These are phyloP conservation scores for Umbelopsis isabellina DNA, from an alignment of 192 early-diverging fungal species.

Conservation along the genomic window DNA sequence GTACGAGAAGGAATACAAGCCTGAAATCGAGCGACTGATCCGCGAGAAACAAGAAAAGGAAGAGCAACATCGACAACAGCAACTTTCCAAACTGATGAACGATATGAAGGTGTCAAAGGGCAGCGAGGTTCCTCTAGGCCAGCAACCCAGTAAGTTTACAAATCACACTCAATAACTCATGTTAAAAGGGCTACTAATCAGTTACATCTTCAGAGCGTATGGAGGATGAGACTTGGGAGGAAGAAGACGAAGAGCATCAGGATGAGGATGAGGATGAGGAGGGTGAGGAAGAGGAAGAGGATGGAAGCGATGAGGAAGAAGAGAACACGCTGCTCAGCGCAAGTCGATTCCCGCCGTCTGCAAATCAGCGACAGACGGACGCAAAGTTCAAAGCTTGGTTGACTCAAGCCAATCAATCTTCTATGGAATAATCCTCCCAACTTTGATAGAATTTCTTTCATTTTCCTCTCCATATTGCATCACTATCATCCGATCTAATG, in stretches of 20 bases:
- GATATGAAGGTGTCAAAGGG: constrained; percentile 81
- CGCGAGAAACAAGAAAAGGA: constrained; percentile 70
- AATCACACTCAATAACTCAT: neutral
- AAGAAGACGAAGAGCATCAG: constrained; percentile 43
- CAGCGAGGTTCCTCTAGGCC: constrained; percentile 43
- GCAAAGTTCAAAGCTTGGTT: constrained; percentile 41
- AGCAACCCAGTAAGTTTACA: constrained; percentile 6
- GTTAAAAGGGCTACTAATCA: neutral
- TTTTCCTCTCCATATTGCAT: neutral
- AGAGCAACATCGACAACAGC: constrained; percentile 61
- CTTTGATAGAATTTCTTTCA: neutral
- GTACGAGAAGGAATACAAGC: constrained; percentile 88
- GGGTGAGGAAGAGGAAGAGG: constrained; percentile 34
- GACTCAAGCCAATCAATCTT: constrained; percentile 27
- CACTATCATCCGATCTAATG: neutral
- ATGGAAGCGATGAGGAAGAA: constrained; percentile 19
- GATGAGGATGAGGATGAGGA: constrained; percentile 49
- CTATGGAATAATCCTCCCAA: neutral
- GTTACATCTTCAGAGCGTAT: constrained; percentile 14
- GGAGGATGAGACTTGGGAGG: constrained; percentile 25
- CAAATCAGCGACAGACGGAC: constrained; percentile 27
- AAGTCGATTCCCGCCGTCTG: constrained; percentile 36
- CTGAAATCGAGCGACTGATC: constrained; percentile 76
- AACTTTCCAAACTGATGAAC: constrained; percentile 80
- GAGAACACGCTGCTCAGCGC: constrained; percentile 29